Percentiles rank a stretch among this genome's conserved stretches.
These are phyloP conservation scores for Xerocomus spinulosus DNA, from an alignment of 768 basidiomycete species.

Conservation along the genomic window DNA sequence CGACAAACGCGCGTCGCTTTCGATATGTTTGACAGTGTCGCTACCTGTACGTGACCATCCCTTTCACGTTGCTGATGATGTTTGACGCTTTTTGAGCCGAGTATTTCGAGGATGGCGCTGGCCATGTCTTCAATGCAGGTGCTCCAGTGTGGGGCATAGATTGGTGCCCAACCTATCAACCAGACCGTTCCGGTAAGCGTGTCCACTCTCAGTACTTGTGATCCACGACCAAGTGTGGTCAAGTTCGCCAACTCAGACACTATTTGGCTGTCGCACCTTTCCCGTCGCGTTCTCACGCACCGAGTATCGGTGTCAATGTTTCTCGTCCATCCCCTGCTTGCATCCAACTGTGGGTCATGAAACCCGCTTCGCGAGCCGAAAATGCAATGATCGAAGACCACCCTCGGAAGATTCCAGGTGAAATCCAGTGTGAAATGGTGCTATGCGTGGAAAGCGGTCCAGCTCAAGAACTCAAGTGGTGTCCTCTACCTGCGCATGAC, in stretches of 20 bases:
- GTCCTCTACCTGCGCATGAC: conserved; percentile 83
- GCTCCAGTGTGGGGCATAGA: conserved; percentile 88
- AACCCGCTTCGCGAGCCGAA: conserved; percentile 14
- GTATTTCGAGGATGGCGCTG: conserved; percentile 51
- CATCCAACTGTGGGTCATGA: conserved; percentile 83
- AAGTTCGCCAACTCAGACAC: conserved; percentile 59
- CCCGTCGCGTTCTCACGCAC: conserved; percentile 58
- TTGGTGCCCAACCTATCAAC: conserved; percentile 81
- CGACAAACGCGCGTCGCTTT: conserved; percentile 48
- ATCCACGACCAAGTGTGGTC: neutral
- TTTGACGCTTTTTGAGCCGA: conserved; percentile 42
- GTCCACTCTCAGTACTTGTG: neutral
- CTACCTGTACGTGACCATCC: conserved; percentile 55
- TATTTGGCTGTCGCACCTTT: conserved; percentile 83
- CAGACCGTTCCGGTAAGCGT: conserved; percentile 49
- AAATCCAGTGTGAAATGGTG: conserved; percentile 77
- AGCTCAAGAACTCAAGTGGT: conserved; percentile 85
- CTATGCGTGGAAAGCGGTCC: conserved; percentile 80
- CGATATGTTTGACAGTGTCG: conserved; percentile 50
- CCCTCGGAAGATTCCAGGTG: conserved; percentile 13
- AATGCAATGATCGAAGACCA: conserved; percentile 22
- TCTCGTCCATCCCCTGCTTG: conserved; percentile 55
- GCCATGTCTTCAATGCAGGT: conserved; percentile 80
- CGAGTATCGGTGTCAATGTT: conserved; percentile 59
- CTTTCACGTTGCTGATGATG: neutral